These are phyloP conservation scores for Marasmius fiardii DNA, from an alignment of 1,284 basidiomycete genomes.

Conservation along the genomic window DNA sequence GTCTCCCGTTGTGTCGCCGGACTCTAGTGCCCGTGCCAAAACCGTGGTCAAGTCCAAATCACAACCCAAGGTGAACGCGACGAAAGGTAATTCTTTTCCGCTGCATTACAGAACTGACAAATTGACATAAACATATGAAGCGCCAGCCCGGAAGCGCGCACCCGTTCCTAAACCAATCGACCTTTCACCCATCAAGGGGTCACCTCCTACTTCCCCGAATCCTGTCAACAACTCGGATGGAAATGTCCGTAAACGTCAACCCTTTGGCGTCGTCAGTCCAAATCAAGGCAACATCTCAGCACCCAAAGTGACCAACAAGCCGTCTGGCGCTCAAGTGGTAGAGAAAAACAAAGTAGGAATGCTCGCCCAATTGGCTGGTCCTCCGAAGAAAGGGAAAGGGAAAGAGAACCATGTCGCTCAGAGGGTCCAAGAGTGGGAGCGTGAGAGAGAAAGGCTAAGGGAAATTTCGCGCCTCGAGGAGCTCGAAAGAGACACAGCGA, in stretches of 20 bases:
- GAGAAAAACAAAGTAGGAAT: slow-evolving; percentile 12
- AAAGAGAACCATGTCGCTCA: slow-evolving; percentile 42
- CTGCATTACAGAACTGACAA: background rate
- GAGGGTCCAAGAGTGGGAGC: slow-evolving; percentile 55
- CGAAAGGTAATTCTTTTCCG: background rate
- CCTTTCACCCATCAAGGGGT: slow-evolving; percentile 46
- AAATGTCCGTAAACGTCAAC: slow-evolving; percentile 12
- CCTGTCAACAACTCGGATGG: slow-evolving; percentile 10
- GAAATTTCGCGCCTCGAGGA: slow-evolving; percentile 53
- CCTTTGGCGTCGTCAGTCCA: slow-evolving; percentile 15
- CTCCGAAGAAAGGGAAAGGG: slow-evolving; percentile 23
- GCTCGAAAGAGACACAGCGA: slow-evolving; percentile 43
- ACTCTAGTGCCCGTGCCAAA: slow-evolving; percentile 12
- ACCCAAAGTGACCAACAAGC: slow-evolving; percentile 2
- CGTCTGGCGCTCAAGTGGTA: slow-evolving; percentile 9
- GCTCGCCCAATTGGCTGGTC: slow-evolving; percentile 14
- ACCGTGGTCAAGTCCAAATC: slow-evolving; percentile 35
- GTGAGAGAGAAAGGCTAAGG: slow-evolving; percentile 50
- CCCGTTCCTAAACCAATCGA: slow-evolving; percentile 29
- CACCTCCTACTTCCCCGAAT: slow-evolving; percentile 35
- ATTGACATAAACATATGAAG: slow-evolving; percentile 4
- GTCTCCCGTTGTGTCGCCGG: slow-evolving; percentile 23
- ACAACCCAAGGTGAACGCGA: slow-evolving; percentile 33
- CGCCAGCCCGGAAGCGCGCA: slow-evolving; percentile 33
- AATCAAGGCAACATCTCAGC: slow-evolving; percentile 18